A percentile compares a stretch with the other conserved stretches of the same genome.
Evolutionary conservation across 176 grass and related monocot species (phyloP).

Genomic region (Oryza glumipatula): DNA sequence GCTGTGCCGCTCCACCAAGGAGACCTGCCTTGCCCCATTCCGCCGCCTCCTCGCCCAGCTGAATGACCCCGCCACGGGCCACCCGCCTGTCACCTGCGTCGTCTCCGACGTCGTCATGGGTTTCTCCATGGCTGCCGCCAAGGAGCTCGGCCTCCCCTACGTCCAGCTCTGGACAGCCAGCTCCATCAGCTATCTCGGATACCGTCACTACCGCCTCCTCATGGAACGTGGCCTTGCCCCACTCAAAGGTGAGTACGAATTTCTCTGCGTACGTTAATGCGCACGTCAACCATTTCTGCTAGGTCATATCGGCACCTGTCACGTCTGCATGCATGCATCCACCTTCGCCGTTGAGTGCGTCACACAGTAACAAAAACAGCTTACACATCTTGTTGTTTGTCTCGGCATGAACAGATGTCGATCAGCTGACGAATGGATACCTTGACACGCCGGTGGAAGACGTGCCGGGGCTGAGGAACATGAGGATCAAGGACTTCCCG

Average conservation of each 20-base stretch:
- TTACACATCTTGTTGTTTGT: neutral
- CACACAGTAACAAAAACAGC: neutral
- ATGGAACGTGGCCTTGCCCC: constrained; percentile 57
- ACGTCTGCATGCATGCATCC: neutral
- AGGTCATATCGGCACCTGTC: neutral
- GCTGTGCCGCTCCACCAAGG: constrained; percentile 58
- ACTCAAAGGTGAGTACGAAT: constrained; percentile 52
- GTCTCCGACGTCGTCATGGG: constrained; percentile 78
- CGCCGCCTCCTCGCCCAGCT: constrained; percentile 53
- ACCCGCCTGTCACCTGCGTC: constrained; percentile 64
- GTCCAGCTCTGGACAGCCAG: constrained; percentile 82
- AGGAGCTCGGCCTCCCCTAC: constrained; percentile 62
- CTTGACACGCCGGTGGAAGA: constrained; percentile 67
- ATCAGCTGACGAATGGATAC: constrained; percentile 68
- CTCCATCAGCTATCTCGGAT: constrained; percentile 68
- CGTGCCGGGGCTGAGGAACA: constrained; percentile 60
- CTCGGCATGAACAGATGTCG: constrained; percentile 34
- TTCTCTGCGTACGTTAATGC: neutral
- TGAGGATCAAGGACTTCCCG: constrained; percentile 73
- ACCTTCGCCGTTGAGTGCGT: neutral
- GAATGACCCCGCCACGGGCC: constrained; percentile 33
- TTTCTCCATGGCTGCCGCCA: constrained; percentile 62
- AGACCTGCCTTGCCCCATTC: constrained; percentile 61
- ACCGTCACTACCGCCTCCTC: constrained; percentile 58
- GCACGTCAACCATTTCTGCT: neutral